Evolutionary conservation across 345 rosid species (phyloP), one percentile per base, ranked within the genome.

Genomic region (Conringia planisiliqua): DNA sequence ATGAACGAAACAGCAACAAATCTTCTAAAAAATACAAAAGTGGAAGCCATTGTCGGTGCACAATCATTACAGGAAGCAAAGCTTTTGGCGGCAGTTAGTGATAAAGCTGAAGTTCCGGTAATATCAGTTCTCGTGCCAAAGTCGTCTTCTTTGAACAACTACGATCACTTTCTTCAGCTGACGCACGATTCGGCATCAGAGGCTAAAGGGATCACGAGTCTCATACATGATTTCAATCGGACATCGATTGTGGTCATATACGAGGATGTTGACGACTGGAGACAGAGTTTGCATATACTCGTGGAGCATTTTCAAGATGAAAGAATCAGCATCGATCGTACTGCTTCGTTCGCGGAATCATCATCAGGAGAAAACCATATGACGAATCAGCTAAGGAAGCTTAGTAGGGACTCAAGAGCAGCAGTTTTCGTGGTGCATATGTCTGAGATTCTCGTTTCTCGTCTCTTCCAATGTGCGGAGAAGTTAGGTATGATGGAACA

Each of bases 371-470:
- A 79, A 13, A 32, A 44, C 3, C 40, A 64, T 48, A 57, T 79
- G 56, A 10, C 33, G 61, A 61, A 69, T 57, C 59, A 72, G 61
- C 58, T 79, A 33, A 16, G 17, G 6, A 59, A 75, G 44, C 69
- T 79, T 27, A 51, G 33, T 6, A 16, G 10, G 42, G 42, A 5
- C 5, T 29, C 60, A 38, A 27, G 38, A 63, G 3, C 55, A 9
- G 5, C 43, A 0, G 68, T 78, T 20, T 71, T 61, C 8, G 30
- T 81, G 11, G 80, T 78, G 55, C 82, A 81, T 58, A 47, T 56
- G 75, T 75, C 80, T 40, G 73, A 56, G 12, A 14, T 7, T 71
- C 74, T 81, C 1, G 79, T 55, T 6, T 46, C 79, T 78, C 68
- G 54, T 30, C 55, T 78, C 3, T 67, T 75, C 0, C 42, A 12